Evolutionary conservation across 495 filamentous ascomycete genomes (phyloP), one percentile per base, ranked within the genome.

Genomic region (Hypoxylon perforatum): DNA sequence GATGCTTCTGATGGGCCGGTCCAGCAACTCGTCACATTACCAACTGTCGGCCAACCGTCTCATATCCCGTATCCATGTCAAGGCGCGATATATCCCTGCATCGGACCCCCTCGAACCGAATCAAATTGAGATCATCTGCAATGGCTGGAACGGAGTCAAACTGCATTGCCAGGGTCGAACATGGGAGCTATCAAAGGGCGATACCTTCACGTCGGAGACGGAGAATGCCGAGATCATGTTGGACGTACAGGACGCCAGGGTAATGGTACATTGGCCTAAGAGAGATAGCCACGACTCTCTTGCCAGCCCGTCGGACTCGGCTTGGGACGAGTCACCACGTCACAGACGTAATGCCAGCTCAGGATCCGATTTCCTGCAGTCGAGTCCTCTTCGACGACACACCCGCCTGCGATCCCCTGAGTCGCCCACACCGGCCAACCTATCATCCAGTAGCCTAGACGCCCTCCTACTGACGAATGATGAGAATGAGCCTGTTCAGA

Each of bases 61-160:
- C 62, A 92, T 99, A 61, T 97, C 95, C 69, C 87, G 95, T 69
- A 85, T 97, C 45, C 95, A 99, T 74, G 90, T 97, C 76, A 90
- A 92, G 73, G 94, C 93, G 57, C 84, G 87, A 25, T 99, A 95
- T 75, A 87, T 93, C 47, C 83, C 90, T 2, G 86, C 90, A 8
- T 63, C 78, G 4, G 85, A 85, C 23, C 79, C 84, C 5, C 81
- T 87, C 62, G 88, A 90, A 63, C 82, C 83, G 57, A 87, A 86
- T 70, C 87, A 87, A 76, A 85, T 98, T 48, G 90, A 93, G 75
- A 89, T 99, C 56, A 85, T 91, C 74, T 99, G 95, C 77, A 85
- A 90, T 72, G 95, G 95, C 15, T 97, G 94, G 94, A 99, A 99
- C 77, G 94, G 95, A 11, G 83, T 94, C 49, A 97, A 93, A 76